Evolutionary conservation across 1,139 yeast genomes (phyloP).

Genomic region (Suhomyces maxii): DNA sequence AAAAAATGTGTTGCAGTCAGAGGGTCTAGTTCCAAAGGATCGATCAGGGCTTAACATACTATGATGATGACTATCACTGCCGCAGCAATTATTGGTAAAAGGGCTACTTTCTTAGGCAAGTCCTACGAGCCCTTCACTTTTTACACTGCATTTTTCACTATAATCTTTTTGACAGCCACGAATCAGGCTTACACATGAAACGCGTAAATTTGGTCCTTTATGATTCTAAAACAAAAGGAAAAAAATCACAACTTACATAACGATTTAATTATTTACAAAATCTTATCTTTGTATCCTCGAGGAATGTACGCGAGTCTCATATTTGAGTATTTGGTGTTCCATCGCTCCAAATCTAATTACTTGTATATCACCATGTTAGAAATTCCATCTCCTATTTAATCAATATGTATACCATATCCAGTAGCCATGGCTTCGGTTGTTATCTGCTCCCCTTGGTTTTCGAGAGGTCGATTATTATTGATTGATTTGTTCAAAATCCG

Average conservation of each 20-base stretch:
- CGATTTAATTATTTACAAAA: too few species aligned
- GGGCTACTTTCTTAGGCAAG: neutral
- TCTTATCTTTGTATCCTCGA: neutral
- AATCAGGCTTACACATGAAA: neutral
- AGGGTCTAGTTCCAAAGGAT: too few species aligned
- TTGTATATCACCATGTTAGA: neutral
- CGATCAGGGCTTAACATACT: too few species aligned
- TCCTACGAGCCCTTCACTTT: neutral
- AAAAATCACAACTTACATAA: neutral
- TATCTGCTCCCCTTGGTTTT: neutral
- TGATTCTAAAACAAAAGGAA: neutral
- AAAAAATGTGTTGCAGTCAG: too few species aligned
- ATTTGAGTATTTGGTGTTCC: too few species aligned
- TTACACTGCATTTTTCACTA: too few species aligned
- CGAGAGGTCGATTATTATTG: slow-evolving; percentile 11
- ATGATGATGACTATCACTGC: too few species aligned
- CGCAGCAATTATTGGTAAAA: too few species aligned
- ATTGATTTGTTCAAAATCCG: slow-evolving; percentile 13
- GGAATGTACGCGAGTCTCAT: neutral
- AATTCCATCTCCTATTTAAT: neutral
- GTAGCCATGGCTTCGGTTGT: neutral
- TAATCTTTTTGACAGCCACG: neutral
- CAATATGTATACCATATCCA: neutral
- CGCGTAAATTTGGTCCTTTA: neutral
- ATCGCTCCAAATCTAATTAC: neutral